Evolutionary conservation across 1,284 basidiomycete genomes (phyloP), one percentile per base, ranked within the genome.

Genomic region (Puccinia novopanici): DNA sequence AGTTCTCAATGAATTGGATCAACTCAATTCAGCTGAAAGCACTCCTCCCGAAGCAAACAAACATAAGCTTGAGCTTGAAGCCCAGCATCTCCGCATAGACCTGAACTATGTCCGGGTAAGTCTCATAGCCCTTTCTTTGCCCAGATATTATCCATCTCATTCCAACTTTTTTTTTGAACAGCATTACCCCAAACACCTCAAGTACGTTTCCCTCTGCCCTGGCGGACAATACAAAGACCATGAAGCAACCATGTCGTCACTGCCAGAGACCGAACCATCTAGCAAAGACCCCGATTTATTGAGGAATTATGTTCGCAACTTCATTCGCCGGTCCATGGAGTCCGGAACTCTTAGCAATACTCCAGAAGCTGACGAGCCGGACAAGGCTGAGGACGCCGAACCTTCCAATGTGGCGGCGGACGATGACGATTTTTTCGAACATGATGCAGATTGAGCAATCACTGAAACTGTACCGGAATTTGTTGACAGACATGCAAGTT

Each of bases 121-220:
- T 74, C 17, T 6, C 24, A 22, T 59, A 30, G 2, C 6, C 34
- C 4, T 57, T 1, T 12, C n/a, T n/a, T 48, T 17, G 1, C 5
- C 15, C 4, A 2, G 22, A 73, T 73, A 40, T 27, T n/a, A 15
- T 40, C 45, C 45, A 42, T 17, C 61, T 73, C 22, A 70, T 27
- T 50, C 12, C 15, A 9, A 17, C 30, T n/a, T 40, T 5, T 45
- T 59, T 19, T 42, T 59, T 52, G 13, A 17, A 50, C 40, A 79
- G 77, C 65, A 68, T 50, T 79, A 79, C 17, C 77, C 77, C 22
- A 79, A 79, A n/a, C 68, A 79, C 42, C 67, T 79, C 27, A 79
- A 79, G 37, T 79, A 79, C 55, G 77, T 79, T 50, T 79, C 77
- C n/a, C 77, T 79, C 42, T 79, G 55, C 68, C 77, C 77, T 59